phyloP scores from a whole-genome alignment of 2,329 filamentous ascomycete species.

The Fusarium tupiense region DNA sequence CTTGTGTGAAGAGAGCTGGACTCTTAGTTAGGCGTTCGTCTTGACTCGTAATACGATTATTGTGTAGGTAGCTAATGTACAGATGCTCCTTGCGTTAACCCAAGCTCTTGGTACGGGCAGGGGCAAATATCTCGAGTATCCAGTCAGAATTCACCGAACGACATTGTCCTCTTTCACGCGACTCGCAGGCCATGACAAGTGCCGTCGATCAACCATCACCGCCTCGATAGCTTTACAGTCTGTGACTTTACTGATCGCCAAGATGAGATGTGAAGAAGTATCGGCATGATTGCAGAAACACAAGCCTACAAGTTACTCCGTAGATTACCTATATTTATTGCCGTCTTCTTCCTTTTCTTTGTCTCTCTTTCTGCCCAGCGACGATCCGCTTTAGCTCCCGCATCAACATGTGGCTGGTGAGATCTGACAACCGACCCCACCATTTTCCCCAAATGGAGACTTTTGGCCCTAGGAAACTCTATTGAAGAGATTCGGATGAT shows the following conservation, averaged over 20 bases:
- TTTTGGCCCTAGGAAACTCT: neutral
- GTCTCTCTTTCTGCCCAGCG: neutral
- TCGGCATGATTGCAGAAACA: neutral
- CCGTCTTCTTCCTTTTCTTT: neutral
- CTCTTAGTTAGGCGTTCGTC: neutral
- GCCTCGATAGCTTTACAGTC: neutral
- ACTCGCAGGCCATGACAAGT: constrained; percentile 2
- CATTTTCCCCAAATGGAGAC: neutral
- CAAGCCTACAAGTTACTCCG: neutral
- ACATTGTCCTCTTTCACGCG: neutral
- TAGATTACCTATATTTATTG: neutral
- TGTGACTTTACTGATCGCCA: neutral
- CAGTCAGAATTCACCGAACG: neutral
- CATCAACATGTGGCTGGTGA: constrained; percentile 33
- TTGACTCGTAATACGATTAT: neutral
- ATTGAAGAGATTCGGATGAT: neutral
- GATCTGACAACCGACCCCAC: constrained; percentile 25
- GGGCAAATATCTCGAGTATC: neutral
- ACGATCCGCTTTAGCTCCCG: constrained; percentile 30
- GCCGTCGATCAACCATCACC: constrained; percentile 3
- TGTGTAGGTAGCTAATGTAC: neutral
- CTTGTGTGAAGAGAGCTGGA: neutral
- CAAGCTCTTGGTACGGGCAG: neutral
- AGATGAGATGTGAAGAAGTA: neutral
- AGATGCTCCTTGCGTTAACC: neutral